Conservation (phyloP, 2,329 filamentous ascomycete genomes). For the Cladophialophora exuberans region DNA sequence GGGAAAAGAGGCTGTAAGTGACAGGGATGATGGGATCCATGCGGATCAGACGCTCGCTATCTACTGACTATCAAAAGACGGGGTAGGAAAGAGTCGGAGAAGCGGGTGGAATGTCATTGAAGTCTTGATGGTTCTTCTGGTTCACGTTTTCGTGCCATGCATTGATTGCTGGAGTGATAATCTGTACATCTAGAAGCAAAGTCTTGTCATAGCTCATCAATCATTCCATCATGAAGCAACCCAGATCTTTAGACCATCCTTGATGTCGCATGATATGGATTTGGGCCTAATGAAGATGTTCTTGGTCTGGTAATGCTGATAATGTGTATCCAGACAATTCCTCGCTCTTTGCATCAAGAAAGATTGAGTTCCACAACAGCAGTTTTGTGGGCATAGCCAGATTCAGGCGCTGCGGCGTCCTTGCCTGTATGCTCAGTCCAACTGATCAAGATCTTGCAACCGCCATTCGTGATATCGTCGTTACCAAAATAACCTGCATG, state of each 20-base stretch:
- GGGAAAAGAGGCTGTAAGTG: no score
- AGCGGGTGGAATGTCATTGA: not conserved
- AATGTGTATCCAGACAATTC: no score
- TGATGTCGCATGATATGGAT: not conserved
- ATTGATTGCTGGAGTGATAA: no score
- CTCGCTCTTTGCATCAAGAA: no score
- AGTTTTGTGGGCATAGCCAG: conserved; percentile 35
- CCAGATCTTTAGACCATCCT: not conserved
- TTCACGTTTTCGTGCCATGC: not conserved
- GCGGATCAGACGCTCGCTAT: no score
- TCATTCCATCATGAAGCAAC: not conserved
- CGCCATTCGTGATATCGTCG: conserved; percentile 38
- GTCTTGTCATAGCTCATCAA: conserved; percentile 11
- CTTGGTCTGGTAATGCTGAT: no score
- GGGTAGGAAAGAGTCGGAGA: not conserved
- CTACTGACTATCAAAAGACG: no score
- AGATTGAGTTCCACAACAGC: conserved; percentile 21
- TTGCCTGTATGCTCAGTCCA: conserved; percentile 39
- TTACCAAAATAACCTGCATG: conserved; percentile 38
- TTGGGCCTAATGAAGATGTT: no score
- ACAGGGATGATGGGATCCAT: no score
- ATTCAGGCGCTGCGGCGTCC: conserved; percentile 30
- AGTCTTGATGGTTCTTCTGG: not conserved
- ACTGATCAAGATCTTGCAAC: conserved; percentile 37
- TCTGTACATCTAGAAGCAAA: not conserved